Percentiles rank a stretch among this genome's conserved stretches.
These are phyloP conservation scores for Salisapilia sapeloensis DNA, from an alignment of 352 stramenopile genomes.

Conservation along the genomic window DNA sequence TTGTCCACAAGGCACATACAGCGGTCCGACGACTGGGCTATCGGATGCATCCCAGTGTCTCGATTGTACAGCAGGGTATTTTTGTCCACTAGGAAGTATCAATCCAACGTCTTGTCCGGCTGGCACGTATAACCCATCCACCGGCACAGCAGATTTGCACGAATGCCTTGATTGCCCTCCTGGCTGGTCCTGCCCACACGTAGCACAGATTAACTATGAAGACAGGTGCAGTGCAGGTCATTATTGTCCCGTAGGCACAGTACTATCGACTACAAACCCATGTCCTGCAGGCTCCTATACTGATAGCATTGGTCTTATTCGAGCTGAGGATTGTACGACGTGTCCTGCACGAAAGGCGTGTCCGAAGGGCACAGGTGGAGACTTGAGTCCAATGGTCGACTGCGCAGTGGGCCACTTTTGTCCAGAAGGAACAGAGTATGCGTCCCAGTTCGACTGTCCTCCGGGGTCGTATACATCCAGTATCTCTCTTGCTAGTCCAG, in stretches of 20 bases:
- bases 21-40: constrained; percentile 31
- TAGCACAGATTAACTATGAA: constrained; percentile 37
- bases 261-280: constrained; percentile 24
- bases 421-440: constrained; percentile 50
- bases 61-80: constrained; percentile 46
- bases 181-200: constrained; percentile 53
- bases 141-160: constrained; percentile 19
- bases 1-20: constrained; percentile 80
- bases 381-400: constrained; percentile 45
- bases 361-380: constrained; percentile 46
- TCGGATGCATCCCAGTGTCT: constrained; percentile 26
- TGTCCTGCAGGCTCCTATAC: constrained; percentile 71
- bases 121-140: constrained; percentile 54
- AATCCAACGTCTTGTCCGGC: constrained; percentile 44
- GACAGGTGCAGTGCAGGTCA: constrained; percentile 49
- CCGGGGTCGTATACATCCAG: constrained; percentile 79
- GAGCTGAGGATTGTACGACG: constrained; percentile 49
- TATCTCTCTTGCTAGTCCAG: constrained; percentile 28
- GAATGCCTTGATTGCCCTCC: constrained; percentile 54
- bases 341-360: constrained; percentile 63
- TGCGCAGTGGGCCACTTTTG: constrained; percentile 69
- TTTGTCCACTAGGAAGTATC: constrained; percentile 69
- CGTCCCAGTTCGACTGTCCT: constrained; percentile 64
- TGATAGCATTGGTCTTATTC: constrained; percentile 39
- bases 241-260: constrained; percentile 54